These are phyloP conservation scores for Ampelocalamus luodianensis DNA, from an alignment of 176 grass and related monocot species.

Conservation along the genomic window DNA sequence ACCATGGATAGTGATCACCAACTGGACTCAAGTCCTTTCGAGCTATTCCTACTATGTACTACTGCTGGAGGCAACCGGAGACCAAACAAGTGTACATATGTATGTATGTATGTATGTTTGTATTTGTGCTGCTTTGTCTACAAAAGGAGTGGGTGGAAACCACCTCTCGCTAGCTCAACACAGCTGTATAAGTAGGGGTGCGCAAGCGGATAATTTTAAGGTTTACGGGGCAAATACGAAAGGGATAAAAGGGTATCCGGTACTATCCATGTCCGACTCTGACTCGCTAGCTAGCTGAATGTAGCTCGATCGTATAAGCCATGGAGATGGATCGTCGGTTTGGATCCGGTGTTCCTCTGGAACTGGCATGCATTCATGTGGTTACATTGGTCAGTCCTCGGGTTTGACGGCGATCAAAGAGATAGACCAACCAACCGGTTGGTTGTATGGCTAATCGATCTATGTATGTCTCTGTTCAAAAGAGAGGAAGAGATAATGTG, in stretches of 20 bases:
- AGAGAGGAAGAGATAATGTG: too few relatives aligned
- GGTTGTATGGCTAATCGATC: neutral
- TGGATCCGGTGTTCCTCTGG: neutral
- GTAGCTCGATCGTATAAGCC: too few relatives aligned
- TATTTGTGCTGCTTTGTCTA: neutral
- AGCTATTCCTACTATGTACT: neutral
- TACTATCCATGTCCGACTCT: too few relatives aligned
- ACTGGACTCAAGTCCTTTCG: slow-evolving; percentile 38
- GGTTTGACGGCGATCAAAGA: neutral
- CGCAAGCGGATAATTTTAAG: too few relatives aligned
- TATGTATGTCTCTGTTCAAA: neutral
- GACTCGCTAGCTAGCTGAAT: too few relatives aligned
- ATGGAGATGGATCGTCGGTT: too few relatives aligned
- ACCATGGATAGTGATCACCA: slow-evolving; percentile 9
- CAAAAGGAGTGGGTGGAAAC: neutral
- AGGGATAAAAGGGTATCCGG: too few relatives aligned
- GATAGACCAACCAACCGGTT: neutral
- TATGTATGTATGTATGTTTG: too few relatives aligned
- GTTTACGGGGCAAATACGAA: too few relatives aligned
- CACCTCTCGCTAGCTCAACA: too few relatives aligned
- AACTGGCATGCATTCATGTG: neutral
- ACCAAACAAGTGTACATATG: neutral
- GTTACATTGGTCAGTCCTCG: neutral
- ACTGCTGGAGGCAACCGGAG: neutral
- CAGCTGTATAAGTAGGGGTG: too few relatives aligned